phyloP scores from a whole-genome alignment of 2,329 filamentous ascomycete genomes.

The Aspergillus quadricinctus region DNA sequence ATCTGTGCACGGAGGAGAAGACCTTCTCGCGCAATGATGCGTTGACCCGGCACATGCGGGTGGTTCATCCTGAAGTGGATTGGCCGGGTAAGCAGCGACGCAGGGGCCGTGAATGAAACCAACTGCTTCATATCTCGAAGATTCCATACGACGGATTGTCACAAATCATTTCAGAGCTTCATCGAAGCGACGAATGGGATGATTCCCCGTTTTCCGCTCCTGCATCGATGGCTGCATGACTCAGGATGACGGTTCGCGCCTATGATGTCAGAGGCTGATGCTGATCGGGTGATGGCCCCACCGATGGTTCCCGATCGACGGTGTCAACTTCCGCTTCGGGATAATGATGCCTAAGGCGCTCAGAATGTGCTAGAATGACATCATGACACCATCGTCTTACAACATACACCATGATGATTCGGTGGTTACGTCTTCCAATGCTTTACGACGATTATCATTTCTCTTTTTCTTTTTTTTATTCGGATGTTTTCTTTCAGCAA shows the following conservation, averaged over 20 bases:
- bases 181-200: slow-evolving; percentile 6
- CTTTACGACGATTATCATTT: neutral
- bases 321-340: slow-evolving; percentile 10
- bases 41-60: slow-evolving; percentile 86
- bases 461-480: neutral
- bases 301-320: slow-evolving; percentile 17
- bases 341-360: slow-evolving; percentile 3
- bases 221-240: neutral
- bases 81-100: slow-evolving; percentile 63
- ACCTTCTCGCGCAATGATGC: slow-evolving; percentile 95
- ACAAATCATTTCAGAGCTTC: neutral
- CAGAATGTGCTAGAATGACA: slow-evolving; percentile 14
- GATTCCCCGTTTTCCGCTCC: slow-evolving; percentile 1
- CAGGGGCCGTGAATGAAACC: slow-evolving; percentile 33
- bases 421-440: neutral
- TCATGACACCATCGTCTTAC: slow-evolving; percentile 9
- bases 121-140: neutral
- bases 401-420: neutral
- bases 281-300: slow-evolving; percentile 13
- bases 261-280: slow-evolving; percentile 19
- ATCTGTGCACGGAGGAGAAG: slow-evolving; percentile 92
- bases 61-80: slow-evolving; percentile 86
- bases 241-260: slow-evolving; percentile 17
- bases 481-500: slow-evolving; percentile 9
- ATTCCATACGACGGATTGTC: neutral